phyloP scores from a whole-genome alignment of 2,329 filamentous ascomycete species.

The Colletotrichum musae region DNA sequence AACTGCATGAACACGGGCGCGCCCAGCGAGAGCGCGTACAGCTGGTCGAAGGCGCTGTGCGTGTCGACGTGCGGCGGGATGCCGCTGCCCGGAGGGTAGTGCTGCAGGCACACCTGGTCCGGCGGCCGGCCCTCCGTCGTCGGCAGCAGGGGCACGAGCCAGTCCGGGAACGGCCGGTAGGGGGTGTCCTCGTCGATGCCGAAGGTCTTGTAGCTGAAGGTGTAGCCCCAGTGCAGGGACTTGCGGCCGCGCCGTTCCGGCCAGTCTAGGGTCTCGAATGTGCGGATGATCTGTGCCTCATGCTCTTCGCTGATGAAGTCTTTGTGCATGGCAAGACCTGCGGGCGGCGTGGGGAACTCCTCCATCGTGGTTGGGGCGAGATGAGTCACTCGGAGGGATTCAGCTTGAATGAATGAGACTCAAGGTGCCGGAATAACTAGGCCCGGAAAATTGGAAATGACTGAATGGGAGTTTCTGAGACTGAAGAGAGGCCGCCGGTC shows the following conservation, averaged over 20 bases:
- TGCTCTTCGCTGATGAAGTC: slow-evolving; percentile 63
- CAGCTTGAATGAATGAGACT: too few species aligned
- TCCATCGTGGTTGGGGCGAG: slow-evolving; percentile 38
- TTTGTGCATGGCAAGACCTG: slow-evolving; percentile 59
- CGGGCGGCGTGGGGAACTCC: slow-evolving; percentile 48
- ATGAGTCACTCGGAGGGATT: neutral
- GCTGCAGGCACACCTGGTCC: slow-evolving; percentile 72
- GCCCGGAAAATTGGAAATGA: too few species aligned
- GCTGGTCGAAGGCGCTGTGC: slow-evolving; percentile 58
- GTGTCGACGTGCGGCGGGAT: slow-evolving; percentile 75
- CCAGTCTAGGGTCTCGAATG: slow-evolving; percentile 64
- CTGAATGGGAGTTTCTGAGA: neutral
- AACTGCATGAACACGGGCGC: slow-evolving; percentile 62
- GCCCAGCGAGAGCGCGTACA: slow-evolving; percentile 62
- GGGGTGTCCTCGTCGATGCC: slow-evolving; percentile 65
- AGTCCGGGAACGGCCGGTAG: slow-evolving; percentile 65
- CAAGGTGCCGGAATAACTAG: too few species aligned
- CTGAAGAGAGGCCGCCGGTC: neutral
- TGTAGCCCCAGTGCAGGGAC: slow-evolving; percentile 70
- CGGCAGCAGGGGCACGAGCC: slow-evolving; percentile 65
- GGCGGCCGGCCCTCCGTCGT: slow-evolving; percentile 59
- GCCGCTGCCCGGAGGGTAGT: slow-evolving; percentile 71
- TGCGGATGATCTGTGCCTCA: slow-evolving; percentile 59
- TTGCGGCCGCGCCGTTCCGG: slow-evolving; percentile 60
- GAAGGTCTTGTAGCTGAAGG: slow-evolving; percentile 72